Evolutionary conservation across 2,329 filamentous ascomycete genomes (phyloP).

Genomic region (Aureobasidium sp.): DNA sequence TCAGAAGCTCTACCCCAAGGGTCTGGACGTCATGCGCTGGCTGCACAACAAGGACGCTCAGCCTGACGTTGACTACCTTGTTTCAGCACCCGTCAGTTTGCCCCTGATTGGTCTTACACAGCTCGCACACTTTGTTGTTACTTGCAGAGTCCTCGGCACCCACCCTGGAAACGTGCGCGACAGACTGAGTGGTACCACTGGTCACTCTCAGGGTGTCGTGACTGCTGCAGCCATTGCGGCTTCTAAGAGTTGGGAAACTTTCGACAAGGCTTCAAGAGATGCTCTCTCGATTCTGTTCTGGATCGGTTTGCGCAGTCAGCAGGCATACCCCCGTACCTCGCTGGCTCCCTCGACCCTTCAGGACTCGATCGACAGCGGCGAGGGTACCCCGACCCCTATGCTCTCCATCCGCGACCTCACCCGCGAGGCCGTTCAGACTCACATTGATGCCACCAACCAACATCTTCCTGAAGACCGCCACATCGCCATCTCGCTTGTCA

Average conservation of each 20-base stretch:
- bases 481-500: slow-evolving; percentile 90
- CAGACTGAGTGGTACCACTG: slow-evolving; percentile 77
- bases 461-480: slow-evolving; percentile 89
- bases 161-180: slow-evolving; percentile 83
- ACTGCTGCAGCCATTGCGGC: slow-evolving; percentile 87
- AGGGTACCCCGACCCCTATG: slow-evolving; percentile 96
- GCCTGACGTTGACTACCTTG: slow-evolving; percentile 87
- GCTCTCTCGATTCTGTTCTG: slow-evolving; percentile 93
- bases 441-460: slow-evolving; percentile 94
- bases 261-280: slow-evolving; percentile 67
- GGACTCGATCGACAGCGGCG: slow-evolving; percentile 87
- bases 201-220: slow-evolving; percentile 93
- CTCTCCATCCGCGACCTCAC: slow-evolving; percentile 92
- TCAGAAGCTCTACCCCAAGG: slow-evolving; percentile 94
- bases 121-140: slow-evolving; percentile 89
- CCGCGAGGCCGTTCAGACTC: slow-evolving; percentile 80
- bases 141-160: slow-evolving; percentile 82
- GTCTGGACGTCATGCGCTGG: slow-evolving; percentile 92
- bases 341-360: slow-evolving; percentile 83
- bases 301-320: slow-evolving; percentile 95
- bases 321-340: slow-evolving; percentile 92
- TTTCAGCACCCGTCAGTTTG: slow-evolving; percentile 90
- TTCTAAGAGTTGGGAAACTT: slow-evolving; percentile 87
- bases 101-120: slow-evolving; percentile 94
- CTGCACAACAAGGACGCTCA: slow-evolving; percentile 81